Percentiles rank a stretch among this genome's conserved stretches.
These are phyloP conservation scores for Erysimum pusillum DNA, from an alignment of 441 rosid genomes.

Conservation along the genomic window DNA sequence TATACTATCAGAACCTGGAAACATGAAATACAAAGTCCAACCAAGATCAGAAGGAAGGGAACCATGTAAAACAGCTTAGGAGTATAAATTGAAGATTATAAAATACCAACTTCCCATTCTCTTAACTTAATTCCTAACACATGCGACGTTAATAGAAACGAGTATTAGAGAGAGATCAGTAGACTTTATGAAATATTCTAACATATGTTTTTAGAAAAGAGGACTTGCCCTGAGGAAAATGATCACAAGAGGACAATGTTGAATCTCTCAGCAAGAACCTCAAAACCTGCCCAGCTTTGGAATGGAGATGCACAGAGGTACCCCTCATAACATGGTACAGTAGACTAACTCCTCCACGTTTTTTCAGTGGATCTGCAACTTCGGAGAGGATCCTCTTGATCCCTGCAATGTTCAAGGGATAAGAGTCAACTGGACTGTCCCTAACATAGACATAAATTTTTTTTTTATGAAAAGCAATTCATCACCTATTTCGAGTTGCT, in stretches of 20 bases:
- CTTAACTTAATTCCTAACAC: background rate
- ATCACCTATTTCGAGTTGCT: constrained; percentile 71
- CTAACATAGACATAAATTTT: constrained; percentile 1
- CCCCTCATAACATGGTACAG: constrained; percentile 76
- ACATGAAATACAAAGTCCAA: constrained; percentile 25
- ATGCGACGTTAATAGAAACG: background rate
- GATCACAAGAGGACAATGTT: constrained; percentile 57
- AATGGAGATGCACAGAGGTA: constrained; percentile 66
- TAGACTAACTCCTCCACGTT: constrained; percentile 69
- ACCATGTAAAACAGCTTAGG: constrained; percentile 10
- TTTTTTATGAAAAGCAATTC: constrained; percentile 21
- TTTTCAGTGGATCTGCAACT: constrained; percentile 56
- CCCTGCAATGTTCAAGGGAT: constrained; percentile 59
- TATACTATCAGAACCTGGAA: constrained; percentile 62
- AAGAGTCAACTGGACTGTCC: constrained; percentile 29
- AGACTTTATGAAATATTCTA: constrained; percentile 21
- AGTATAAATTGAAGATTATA: constrained; percentile 8
- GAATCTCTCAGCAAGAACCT: constrained; percentile 60
- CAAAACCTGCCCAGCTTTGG: constrained; percentile 70
- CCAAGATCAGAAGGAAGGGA: constrained; percentile 16
- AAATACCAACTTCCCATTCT: no score
- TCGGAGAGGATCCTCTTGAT: constrained; percentile 71
- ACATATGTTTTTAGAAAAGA: constrained; percentile 27
- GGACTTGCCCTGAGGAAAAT: constrained; percentile 65
- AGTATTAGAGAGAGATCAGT: background rate